phyloP scores from a whole-genome alignment of 331 rosid genomes.

The Rosa hybrid region DNA sequence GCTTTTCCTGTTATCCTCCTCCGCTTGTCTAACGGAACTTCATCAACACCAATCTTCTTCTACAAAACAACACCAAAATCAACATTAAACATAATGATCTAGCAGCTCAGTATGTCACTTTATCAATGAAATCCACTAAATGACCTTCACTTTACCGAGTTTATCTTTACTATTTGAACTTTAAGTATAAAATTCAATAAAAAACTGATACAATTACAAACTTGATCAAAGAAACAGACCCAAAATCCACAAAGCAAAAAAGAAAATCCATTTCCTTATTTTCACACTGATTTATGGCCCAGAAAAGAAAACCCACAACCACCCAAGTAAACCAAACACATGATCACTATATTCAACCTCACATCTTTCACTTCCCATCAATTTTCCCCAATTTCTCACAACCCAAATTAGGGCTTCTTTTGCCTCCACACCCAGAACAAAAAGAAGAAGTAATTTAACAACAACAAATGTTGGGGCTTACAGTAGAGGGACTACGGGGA shows the following conservation, averaged over 20 bases:
- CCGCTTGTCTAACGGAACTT: constrained; percentile 54
- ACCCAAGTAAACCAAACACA: not conserved
- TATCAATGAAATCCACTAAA: not conserved
- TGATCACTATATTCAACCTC: not conserved
- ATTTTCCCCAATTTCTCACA: not conserved
- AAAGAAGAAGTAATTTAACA: not conserved
- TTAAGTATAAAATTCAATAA: too few species aligned
- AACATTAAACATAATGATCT: not conserved
- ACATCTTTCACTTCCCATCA: not conserved
- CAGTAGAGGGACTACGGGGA: constrained; percentile 66
- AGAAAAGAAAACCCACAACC: not conserved
- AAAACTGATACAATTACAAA: not conserved
- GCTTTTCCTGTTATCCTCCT: constrained; percentile 51
- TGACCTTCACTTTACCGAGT: too few species aligned
- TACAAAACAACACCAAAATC: constrained; percentile 6
- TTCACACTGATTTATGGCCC: not conserved
- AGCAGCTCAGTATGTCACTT: not conserved
- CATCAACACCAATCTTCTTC: constrained; percentile 64
- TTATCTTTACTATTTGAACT: too few species aligned
- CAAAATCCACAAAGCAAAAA: not conserved
- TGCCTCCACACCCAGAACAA: not conserved
- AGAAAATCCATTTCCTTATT: not conserved
- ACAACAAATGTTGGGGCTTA: constrained; percentile 22
- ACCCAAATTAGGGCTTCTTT: not conserved
- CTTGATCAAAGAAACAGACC: not conserved